phyloP scores from a whole-genome alignment of 2,329 filamentous ascomycete species.

The Helminthosporium solani region DNA sequence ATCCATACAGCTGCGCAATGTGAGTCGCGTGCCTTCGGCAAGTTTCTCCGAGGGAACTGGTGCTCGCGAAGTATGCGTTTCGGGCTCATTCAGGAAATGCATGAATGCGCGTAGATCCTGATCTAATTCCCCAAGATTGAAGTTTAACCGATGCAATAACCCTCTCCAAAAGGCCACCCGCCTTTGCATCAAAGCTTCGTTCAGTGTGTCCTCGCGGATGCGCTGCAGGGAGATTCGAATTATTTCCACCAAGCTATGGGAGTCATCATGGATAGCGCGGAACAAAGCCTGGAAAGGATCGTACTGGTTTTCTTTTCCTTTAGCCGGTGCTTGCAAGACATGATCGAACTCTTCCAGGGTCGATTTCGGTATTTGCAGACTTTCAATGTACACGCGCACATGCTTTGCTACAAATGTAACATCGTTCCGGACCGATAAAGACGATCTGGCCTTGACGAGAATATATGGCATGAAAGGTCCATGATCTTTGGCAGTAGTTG shows the following conservation, averaged over 20 bases:
- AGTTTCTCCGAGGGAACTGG: constrained; percentile 11
- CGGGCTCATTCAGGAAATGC: constrained; percentile 5
- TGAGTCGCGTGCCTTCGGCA: constrained; percentile 6
- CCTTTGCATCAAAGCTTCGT: constrained; percentile 18
- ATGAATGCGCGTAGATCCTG: constrained; percentile 11
- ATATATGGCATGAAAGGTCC: constrained; percentile 13
- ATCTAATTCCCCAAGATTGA: constrained; percentile 11
- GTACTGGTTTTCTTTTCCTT: constrained; percentile 9
- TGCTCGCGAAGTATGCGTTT: not conserved
- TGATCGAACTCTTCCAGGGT: constrained; percentile 16
- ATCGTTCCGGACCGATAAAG: constrained; percentile 2
- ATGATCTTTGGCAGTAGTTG: no score
- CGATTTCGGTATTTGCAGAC: constrained; percentile 8
- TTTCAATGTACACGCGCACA: constrained; percentile 6
- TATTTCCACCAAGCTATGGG: constrained; percentile 11
- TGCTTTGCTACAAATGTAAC: constrained; percentile 4
- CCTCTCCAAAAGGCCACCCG: constrained; percentile 19
- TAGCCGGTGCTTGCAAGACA: constrained; percentile 5
- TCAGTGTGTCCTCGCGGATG: constrained; percentile 18
- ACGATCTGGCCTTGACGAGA: constrained; percentile 11
- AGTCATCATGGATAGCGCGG: constrained; percentile 15
- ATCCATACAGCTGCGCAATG: constrained; percentile 11
- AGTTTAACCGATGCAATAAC: constrained; percentile 11
- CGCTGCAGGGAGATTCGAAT: constrained; percentile 13
- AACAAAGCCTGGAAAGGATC: constrained; percentile 14